phyloP scores from a whole-genome alignment of 2,329 filamentous ascomycete species.

The Didymella segeticola region DNA sequence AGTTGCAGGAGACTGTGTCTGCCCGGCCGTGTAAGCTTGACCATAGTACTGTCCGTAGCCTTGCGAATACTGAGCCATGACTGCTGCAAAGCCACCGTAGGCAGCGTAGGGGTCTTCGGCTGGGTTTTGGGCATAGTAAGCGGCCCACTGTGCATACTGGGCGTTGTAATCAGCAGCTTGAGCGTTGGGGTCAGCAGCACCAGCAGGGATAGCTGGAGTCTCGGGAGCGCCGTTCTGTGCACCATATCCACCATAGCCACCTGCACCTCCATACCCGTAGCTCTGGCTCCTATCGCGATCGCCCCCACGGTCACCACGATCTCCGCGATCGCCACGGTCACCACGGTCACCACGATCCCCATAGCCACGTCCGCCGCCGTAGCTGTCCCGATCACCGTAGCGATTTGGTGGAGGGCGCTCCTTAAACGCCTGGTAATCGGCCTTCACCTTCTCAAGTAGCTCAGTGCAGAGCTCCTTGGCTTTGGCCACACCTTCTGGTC shows the following conservation, averaged over 20 bases:
- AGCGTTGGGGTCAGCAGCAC: constrained; percentile 52
- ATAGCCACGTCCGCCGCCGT: constrained; percentile 49
- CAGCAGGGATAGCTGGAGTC: constrained; percentile 44
- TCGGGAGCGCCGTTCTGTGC: constrained; percentile 40
- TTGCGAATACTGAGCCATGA: constrained; percentile 38
- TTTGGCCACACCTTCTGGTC: constrained; percentile 81
- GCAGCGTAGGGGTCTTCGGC: constrained; percentile 85
- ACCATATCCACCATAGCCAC: constrained; percentile 44
- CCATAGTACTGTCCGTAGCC: constrained; percentile 42
- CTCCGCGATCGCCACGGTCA: constrained; percentile 41
- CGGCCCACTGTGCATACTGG: constrained; percentile 84
- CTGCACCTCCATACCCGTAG: constrained; percentile 50
- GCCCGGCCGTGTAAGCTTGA: constrained; percentile 28
- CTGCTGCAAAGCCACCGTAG: constrained; percentile 74
- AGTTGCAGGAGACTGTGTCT: constrained; percentile 38
- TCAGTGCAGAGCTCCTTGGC: constrained; percentile 91
- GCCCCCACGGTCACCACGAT: constrained; percentile 49
- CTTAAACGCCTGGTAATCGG: constrained; percentile 91
- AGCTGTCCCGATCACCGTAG: constrained; percentile 52
- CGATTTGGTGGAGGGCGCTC: constrained; percentile 63
- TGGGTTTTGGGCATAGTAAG: constrained; percentile 67
- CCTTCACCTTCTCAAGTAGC: constrained; percentile 82
- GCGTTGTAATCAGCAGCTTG: constrained; percentile 71
- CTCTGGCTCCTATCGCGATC: constrained; percentile 51
- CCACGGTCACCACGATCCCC: constrained; percentile 46